phyloP scores from a whole-genome alignment of 2,329 filamentous ascomycete species.

The Pyrenophora tritici-repentis region DNA sequence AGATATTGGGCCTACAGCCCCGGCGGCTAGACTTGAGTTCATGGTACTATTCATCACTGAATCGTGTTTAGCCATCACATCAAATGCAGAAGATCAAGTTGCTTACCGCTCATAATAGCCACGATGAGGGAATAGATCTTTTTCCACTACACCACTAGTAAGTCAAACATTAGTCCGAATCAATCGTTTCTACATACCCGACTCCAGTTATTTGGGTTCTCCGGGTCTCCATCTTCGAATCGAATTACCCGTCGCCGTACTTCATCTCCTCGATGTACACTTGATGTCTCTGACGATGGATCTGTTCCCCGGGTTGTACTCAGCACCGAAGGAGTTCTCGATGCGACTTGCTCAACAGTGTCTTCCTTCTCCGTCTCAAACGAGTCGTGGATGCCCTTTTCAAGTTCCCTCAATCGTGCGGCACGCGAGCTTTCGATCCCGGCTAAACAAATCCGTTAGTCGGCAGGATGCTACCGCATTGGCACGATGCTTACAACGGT shows the following conservation, averaged over 20 bases:
- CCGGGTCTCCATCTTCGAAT: constrained; percentile 48
- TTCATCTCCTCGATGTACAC: constrained; percentile 1
- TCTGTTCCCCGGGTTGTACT: constrained; percentile 13
- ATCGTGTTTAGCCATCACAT: neutral
- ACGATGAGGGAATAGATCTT: constrained; percentile 62
- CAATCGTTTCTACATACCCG: constrained; percentile 20
- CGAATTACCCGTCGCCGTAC: constrained; percentile 39
- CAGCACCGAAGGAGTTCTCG: constrained; percentile 13
- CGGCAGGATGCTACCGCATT: neutral
- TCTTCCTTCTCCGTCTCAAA: constrained; percentile 35
- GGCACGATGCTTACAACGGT: constrained; percentile 16
- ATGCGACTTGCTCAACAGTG: constrained; percentile 29
- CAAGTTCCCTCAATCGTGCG: constrained; percentile 20
- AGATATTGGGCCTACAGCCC: constrained; percentile 64
- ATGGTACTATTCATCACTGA: constrained; percentile 67
- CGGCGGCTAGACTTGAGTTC: constrained; percentile 65
- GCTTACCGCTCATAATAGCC: constrained; percentile 60
- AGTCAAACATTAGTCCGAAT: neutral
- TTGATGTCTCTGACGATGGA: constrained; percentile 14
- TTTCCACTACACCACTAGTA: constrained; percentile 50
- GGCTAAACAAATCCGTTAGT: constrained; percentile 16
- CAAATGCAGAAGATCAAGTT: neutral
- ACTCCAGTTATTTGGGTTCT: constrained; percentile 52
- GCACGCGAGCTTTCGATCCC: constrained; percentile 25
- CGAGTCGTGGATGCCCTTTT: constrained; percentile 30